phyloP scores from a whole-genome alignment of 2,329 filamentous ascomycete genomes.

The Hymenoscyphus infarciens region DNA sequence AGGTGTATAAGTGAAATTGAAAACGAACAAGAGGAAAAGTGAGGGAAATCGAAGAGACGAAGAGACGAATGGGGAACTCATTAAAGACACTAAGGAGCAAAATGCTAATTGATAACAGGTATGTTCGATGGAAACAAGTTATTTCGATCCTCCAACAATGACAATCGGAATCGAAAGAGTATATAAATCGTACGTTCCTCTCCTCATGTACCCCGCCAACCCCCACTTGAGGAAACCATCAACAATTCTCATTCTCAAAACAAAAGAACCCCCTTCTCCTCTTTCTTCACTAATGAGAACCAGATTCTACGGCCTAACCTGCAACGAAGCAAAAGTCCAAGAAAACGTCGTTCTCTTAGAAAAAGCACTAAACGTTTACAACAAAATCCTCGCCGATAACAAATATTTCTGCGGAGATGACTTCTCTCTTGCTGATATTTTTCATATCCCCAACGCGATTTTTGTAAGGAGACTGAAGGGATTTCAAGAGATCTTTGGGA shows the following conservation, averaged over 20 bases:
- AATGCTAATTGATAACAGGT: conserved; percentile 11
- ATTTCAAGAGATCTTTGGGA: conserved; percentile 19
- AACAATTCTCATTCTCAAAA: background rate
- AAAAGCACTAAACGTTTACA: conserved; percentile 25
- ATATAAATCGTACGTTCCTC: conserved; percentile 24
- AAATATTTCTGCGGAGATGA: conserved; percentile 31
- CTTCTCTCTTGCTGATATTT: conserved; percentile 31
- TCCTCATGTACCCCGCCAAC: too few relatives aligned
- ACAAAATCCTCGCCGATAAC: conserved; percentile 28
- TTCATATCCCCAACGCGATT: conserved; percentile 28
- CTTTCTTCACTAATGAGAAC: background rate
- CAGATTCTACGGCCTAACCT: conserved; percentile 12
- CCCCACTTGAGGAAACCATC: background rate
- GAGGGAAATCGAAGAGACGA: too few relatives aligned
- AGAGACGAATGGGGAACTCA: background rate
- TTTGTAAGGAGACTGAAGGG: conserved; percentile 20
- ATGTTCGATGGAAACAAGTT: conserved; percentile 30
- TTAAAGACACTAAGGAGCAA: background rate
- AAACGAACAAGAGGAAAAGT: background rate
- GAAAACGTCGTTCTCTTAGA: conserved; percentile 19
- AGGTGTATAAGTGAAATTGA: conserved; percentile 3
- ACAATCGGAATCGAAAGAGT: conserved; percentile 24
- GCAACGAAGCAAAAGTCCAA: conserved; percentile 20
- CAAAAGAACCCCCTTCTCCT: background rate
- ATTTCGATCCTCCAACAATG: conserved; percentile 22